Percentiles rank a stretch among this genome's conserved stretches.
These are phyloP conservation scores for Phytomonas serpens DNA, from an alignment of 208 protist genomes.

Conservation along the genomic window DNA sequence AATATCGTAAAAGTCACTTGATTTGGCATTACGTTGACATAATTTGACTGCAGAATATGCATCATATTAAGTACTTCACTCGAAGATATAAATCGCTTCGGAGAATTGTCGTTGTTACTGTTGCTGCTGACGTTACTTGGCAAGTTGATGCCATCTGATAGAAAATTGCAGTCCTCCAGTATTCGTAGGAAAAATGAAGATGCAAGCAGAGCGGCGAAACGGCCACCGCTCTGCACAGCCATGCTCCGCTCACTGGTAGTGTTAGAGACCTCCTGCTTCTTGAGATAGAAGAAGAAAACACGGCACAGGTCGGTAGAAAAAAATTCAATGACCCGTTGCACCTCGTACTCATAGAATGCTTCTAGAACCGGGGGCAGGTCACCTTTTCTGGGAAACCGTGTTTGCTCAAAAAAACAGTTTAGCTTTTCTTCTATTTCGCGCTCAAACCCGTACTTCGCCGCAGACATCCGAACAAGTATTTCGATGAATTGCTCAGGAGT, in stretches of 20 bases:
- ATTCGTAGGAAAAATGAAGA: slow-evolving; percentile 37
- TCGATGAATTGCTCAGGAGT: slow-evolving; percentile 62
- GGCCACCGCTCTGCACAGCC: slow-evolving; percentile 45
- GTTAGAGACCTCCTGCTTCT: slow-evolving; percentile 44
- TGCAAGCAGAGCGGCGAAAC: slow-evolving; percentile 50
- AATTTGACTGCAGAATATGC: slow-evolving; percentile 14
- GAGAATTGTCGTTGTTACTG: slow-evolving; percentile 9
- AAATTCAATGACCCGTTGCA: slow-evolving; percentile 51
- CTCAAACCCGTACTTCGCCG: slow-evolving; percentile 19
- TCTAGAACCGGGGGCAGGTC: slow-evolving; percentile 17
- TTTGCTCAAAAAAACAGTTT: slow-evolving; percentile 26
- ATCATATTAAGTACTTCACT: slow-evolving; percentile 31
- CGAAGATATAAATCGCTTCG: slow-evolving; percentile 31
- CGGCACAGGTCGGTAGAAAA: slow-evolving; percentile 66
- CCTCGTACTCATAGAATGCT: slow-evolving; percentile 29
- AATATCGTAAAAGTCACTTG: slow-evolving; percentile 72
- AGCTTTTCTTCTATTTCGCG: slow-evolving; percentile 40
- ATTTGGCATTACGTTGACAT: slow-evolving; percentile 16
- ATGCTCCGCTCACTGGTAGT: slow-evolving; percentile 26
- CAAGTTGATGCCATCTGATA: slow-evolving; percentile 18
- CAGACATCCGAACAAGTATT: slow-evolving; percentile 59
- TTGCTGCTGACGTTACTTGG: not conserved
- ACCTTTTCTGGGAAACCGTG: slow-evolving; percentile 21
- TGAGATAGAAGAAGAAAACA: slow-evolving; percentile 79
- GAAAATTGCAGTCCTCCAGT: slow-evolving; percentile 65